Conservation (phyloP, 2,329 filamentous ascomycete species). For the Beauveria sp. region DNA sequence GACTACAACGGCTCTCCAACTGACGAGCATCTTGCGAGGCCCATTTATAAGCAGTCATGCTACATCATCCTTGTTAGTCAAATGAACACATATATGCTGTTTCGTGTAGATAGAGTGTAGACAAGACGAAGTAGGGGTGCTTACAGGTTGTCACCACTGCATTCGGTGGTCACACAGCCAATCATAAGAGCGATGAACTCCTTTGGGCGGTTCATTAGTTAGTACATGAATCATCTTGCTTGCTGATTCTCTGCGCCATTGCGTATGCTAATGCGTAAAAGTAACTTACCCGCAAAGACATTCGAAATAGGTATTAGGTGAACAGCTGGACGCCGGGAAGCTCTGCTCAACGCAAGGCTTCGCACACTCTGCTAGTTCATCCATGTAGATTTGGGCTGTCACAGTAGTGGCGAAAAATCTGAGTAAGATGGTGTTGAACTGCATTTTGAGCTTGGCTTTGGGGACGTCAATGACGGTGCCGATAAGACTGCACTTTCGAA, state of each 20-base stretch:
- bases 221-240: not conserved
- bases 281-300: conserved; percentile 14
- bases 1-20: not conserved
- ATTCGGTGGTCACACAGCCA: not conserved
- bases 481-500: too few relatives aligned
- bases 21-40: not conserved
- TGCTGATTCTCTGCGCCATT: not conserved
- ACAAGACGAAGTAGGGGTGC: not conserved
- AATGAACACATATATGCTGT: not conserved
- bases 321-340: conserved; percentile 11
- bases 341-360: conserved; percentile 12
- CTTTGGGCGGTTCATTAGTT: not conserved
- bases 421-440: conserved; percentile 15
- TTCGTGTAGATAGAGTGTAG: too few relatives aligned
- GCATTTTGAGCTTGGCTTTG: conserved; percentile 12
- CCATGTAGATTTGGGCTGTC: conserved; percentile 13
- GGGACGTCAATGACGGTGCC: not conserved
- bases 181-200: not conserved
- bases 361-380: not conserved
- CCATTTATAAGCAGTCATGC: not conserved
- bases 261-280: not conserved
- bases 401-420: conserved; percentile 17
- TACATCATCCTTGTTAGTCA: not conserved
- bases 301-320: conserved; percentile 12
- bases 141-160: not conserved